Base-by-base conservation (phyloP, 2,329 filamentous ascomycete species). In the Esteya vermicola region DNA sequence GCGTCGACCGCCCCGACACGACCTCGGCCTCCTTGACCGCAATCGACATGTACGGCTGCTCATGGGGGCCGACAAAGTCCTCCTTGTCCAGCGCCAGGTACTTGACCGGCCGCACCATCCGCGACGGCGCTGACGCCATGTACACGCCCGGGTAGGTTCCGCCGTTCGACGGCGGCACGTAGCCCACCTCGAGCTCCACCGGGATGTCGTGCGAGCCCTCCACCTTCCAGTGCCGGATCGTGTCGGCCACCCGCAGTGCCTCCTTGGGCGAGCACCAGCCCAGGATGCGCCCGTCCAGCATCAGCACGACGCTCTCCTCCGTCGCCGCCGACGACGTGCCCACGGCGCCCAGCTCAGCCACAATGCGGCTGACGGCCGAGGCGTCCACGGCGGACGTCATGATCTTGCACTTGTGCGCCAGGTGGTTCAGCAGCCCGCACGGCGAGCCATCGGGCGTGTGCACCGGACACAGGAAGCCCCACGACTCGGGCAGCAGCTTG, bases 21-120 rank as follows among this genome's bases (percentile, higher is more conserved):
- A 96, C 76, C 57, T 98, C 91, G 26, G 79, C 72, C 37, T 88
- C 81, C n/a, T 84, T 79, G 50, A 86, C 88, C 19, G 91, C 88
- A 55, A 98, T 94, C 36, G 86, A 86, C 89, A 98, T 95, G 65
- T 91, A 96, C 1, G 89, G 88, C 62, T 98, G 91, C 61, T 98
- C 91, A 49, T 93, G 84, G 1, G 91, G 83, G 9, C 91, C 91
- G 26, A 98, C 82, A 47, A 76, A 86, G 60, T 98, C 91, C 50
- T 83, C 69, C 56, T 83, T 85, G 44, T 85, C 82, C 4, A 94
- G 68, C 4, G 88, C 81, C 22, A 98, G 70, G 55, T 96, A 94
- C 59, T 89, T 94, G 51, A 93, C 85, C 2, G 89, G 88, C 44
- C 91, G 73, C 43, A 89, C 75, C 85, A 98, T 93, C 54, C 84